Percentiles rank a stretch among this genome's conserved stretches.
These are phyloP conservation scores for Polytrichum formosum DNA, from an alignment of 225 moss, liverwort and hornwort species.

Conservation along the genomic window DNA sequence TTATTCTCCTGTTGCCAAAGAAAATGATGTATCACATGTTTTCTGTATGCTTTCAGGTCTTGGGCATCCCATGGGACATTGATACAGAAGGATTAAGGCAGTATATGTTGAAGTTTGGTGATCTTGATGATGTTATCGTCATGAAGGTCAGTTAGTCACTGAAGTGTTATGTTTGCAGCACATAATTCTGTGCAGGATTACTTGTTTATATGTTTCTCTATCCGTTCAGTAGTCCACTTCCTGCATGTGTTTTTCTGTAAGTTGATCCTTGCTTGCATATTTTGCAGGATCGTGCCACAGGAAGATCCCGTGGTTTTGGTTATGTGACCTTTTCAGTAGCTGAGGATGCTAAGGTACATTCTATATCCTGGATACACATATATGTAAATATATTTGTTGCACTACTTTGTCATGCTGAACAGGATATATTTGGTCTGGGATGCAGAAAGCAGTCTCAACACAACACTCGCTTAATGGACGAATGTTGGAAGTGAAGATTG, in stretches of 20 bases:
- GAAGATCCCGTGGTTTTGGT: slow-evolving; percentile 94
- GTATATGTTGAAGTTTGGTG: slow-evolving; percentile 94
- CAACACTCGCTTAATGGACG: slow-evolving; percentile 90
- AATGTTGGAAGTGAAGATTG: slow-evolving; percentile 97
- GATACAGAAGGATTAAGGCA: slow-evolving; percentile 95
- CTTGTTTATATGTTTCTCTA: too few relatives aligned
- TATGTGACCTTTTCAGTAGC: slow-evolving; percentile 90
- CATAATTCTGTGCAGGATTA: too few relatives aligned
- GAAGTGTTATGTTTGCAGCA: not conserved
- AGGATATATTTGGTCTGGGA: not conserved
- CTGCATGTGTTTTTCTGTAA: too few relatives aligned
- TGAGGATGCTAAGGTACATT: slow-evolving; percentile 83
- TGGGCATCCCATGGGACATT: slow-evolving; percentile 97
- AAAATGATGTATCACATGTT: too few relatives aligned
- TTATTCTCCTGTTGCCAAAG: too few relatives aligned
- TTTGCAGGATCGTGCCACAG: slow-evolving; percentile 86
- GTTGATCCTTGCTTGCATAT: not conserved
- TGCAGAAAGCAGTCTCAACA: slow-evolving; percentile 86
- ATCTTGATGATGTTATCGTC: slow-evolving; percentile 95
- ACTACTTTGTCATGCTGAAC: too few relatives aligned
- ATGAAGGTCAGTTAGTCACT: slow-evolving; percentile 69
- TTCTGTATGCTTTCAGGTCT: slow-evolving; percentile 45
- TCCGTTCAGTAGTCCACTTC: too few relatives aligned
- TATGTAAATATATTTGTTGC: not conserved
- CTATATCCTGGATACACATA: not conserved